Base-by-base conservation (phyloP, 108 stramenopile species). In the Conticribra guillardii region DNA sequence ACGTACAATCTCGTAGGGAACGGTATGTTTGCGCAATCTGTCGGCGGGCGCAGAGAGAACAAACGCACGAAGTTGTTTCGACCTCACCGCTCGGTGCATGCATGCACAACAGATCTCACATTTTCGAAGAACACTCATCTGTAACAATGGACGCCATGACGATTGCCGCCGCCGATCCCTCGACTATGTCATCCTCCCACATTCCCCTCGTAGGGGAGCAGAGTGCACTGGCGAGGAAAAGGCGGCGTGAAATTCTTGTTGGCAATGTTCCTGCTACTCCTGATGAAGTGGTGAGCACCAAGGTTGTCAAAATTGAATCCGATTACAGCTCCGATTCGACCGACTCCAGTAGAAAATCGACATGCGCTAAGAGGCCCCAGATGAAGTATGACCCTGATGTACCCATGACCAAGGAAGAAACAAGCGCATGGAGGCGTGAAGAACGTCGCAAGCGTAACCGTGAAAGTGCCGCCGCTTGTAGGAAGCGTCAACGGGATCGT, bases 301-400 rank as follows among this genome's bases (percentile, higher is more conserved):
- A 33, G 31, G 30, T 57, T 30, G 26, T 29, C 56, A 30, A 57
- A 30, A 33, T 30, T 30, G 29, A 27, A 14, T n/a, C 29, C 28
- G 26, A 5, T 8, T 17, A 26, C 50, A 0, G 30, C 16, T 16
- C 30, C 48, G 62, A 27, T 22, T 2, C 22, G 1, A 26, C 53
- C 37, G 37, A 41, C 11, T 41, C 37, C 8, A 41, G 37, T 11
- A 5, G 18, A 14, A 32, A 41, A 50, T 49, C 69, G 7, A 60
- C 31, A 4, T 34, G 58, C 46, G 51, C 60, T 56, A 70, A 71
- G 16, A 69, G 77, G 60, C 77, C 89, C 16, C 93, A 94, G 46
- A 81, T 88, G 67, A 82, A 90, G 64, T 94, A 94, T 71, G 90
- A 90, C 54, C 93, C 93, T n/a, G 77, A 82, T 8, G 84, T 94